phyloP scores from a whole-genome alignment of 257 asterid species.

The Petunia secreta region DNA sequence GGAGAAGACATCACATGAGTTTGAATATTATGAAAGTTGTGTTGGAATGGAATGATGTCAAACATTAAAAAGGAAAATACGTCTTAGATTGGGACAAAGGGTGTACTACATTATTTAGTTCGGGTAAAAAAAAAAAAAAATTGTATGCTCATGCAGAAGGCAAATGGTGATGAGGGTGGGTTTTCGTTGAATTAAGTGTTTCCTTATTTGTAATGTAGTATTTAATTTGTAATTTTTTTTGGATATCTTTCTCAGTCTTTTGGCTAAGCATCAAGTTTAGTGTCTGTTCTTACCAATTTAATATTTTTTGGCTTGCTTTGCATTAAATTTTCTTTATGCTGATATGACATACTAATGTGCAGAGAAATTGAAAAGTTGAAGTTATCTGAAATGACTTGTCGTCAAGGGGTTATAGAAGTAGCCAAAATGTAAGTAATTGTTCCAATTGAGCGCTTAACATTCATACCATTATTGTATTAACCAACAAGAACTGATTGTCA shows the following conservation, averaged over 20 bases:
- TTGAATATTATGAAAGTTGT: too few relatives aligned
- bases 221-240: background rate
- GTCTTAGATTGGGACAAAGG: background rate
- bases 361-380: conserved; percentile 91
- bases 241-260: too few relatives aligned
- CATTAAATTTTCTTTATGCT: background rate
- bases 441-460: conserved; percentile 18
- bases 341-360: conserved; percentile 24
- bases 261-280: too few relatives aligned
- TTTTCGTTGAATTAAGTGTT: background rate
- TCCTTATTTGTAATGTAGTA: background rate
- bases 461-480: background rate
- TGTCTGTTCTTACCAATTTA: too few relatives aligned
- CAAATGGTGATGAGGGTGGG: background rate
- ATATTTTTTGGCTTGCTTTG: background rate
- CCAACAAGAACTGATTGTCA: background rate
- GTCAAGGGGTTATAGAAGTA: conserved; percentile 90
- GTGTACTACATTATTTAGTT: background rate
- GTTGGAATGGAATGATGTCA: too few relatives aligned
- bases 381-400: conserved; percentile 92
- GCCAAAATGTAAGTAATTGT: conserved; percentile 80
- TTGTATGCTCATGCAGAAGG: too few relatives aligned
- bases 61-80: too few relatives aligned
- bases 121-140: background rate
- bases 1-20: too few relatives aligned